Percentiles rank a stretch among this genome's conserved stretches.
Conservation (phyloP, 1,139 yeast genomes). For the Zygoascus meyerae region DNA sequence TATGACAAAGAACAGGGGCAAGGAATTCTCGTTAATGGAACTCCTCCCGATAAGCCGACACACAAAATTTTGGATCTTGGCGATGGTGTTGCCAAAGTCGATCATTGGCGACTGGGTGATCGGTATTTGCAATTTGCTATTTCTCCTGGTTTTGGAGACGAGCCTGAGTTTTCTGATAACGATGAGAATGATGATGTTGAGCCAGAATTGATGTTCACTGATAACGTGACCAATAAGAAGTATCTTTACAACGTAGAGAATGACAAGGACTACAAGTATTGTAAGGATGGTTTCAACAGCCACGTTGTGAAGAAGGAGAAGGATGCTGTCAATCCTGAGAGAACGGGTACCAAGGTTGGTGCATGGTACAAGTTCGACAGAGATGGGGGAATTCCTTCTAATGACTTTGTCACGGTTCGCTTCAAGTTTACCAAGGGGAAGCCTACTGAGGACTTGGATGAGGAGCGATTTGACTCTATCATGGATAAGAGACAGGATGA, state of each 20-base stretch:
- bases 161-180: slow-evolving; percentile 21
- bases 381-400: slow-evolving; percentile 75
- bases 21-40: slow-evolving; percentile 9
- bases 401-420: slow-evolving; percentile 83
- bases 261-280: slow-evolving; percentile 46
- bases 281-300: slow-evolving; percentile 91
- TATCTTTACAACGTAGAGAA: slow-evolving; percentile 61
- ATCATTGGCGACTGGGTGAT: slow-evolving; percentile 68
- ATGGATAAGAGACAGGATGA: slow-evolving; percentile 76
- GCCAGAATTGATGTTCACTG: slow-evolving; percentile 75
- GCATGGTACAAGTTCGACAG: slow-evolving; percentile 80
- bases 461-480: slow-evolving; percentile 67
- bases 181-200: slow-evolving; percentile 61
- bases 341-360: slow-evolving; percentile 67
- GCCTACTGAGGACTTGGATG: slow-evolving; percentile 53
- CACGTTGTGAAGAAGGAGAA: slow-evolving; percentile 57
- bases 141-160: slow-evolving; percentile 60
- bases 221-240: slow-evolving; percentile 76
- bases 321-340: slow-evolving; percentile 62
- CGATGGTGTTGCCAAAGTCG: slow-evolving; percentile 51
- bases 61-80: slow-evolving; percentile 10
- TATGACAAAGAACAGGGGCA: slow-evolving; percentile 15
- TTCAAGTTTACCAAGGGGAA: slow-evolving; percentile 55
- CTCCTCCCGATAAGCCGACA: slow-evolving; percentile 11
- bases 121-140: slow-evolving; percentile 75